Percentiles rank a stretch among this genome's conserved stretches.
Evolutionary conservation across 1,284 basidiomycete genomes (phyloP).

Genomic region (Papiliotrema laurentii): DNA sequence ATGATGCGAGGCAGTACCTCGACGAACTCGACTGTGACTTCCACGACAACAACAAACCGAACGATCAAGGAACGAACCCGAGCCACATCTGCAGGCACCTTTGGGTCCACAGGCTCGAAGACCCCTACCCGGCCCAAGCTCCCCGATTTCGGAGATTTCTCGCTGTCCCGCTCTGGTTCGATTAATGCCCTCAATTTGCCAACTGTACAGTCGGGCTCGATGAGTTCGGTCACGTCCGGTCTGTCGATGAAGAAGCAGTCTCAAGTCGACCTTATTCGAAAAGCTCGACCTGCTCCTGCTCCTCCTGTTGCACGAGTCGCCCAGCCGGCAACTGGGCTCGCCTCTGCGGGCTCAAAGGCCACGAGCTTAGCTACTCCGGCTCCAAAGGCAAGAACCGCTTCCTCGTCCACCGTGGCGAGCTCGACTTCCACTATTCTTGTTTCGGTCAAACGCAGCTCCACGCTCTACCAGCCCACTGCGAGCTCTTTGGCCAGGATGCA

Average conservation of each 20-base stretch:
- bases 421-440: conserved; percentile 1
- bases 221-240: conserved; percentile 6
- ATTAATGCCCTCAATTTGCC: conserved; percentile 22
- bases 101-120: conserved; percentile 14
- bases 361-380: background rate
- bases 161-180: conserved; percentile 11
- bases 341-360: too few relatives aligned
- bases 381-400: conserved; percentile 1
- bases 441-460: conserved; percentile 19
- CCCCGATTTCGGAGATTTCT: background rate
- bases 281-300: conserved; percentile 27
- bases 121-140: conserved; percentile 3
- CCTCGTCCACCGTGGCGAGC: background rate
- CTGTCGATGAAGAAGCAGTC: conserved; percentile 18
- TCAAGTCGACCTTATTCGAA: conserved; percentile 28
- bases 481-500: conserved; percentile 41
- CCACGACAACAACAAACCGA: background rate
- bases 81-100: conserved; percentile 15
- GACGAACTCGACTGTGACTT: background rate
- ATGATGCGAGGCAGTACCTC: background rate
- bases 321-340: background rate
- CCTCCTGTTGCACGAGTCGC: conserved; percentile 15
- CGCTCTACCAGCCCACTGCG: conserved; percentile 35
- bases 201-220: conserved; percentile 11
- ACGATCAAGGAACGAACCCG: conserved; percentile 6